Percentiles rank a stretch among this genome's conserved stretches.
Evolutionary conservation across 768 basidiomycete genomes (phyloP).

Genomic region (Tulasnella sp.): DNA sequence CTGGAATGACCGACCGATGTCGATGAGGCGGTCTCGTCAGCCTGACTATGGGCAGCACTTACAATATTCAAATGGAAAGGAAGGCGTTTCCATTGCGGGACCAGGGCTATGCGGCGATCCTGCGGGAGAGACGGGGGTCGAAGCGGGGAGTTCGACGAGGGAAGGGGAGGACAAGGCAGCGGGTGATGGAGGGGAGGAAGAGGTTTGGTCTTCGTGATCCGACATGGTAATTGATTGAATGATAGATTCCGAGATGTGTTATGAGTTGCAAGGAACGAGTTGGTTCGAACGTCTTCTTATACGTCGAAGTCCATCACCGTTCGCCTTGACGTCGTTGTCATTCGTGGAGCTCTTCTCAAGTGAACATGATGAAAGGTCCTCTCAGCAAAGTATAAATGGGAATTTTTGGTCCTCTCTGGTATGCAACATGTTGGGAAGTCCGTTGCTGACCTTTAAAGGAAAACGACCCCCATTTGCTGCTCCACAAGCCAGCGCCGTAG

Average conservation of each 20-base stretch:
- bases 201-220: background rate
- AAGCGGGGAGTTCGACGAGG: background rate
- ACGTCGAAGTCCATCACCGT: background rate
- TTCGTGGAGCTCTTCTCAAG: background rate
- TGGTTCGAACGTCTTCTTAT: background rate
- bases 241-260: too few species aligned
- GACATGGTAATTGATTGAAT: background rate
- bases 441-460: background rate
- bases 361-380: background rate
- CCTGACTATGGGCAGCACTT: background rate
- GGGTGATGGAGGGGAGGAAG: background rate
- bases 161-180: background rate
- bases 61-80: background rate
- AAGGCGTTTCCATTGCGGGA: background rate
- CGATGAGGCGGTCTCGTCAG: background rate
- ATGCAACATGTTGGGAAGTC: background rate
- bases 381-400: background rate
- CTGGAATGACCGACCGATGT: background rate
- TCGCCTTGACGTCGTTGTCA: background rate
- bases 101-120: background rate
- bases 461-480: background rate
- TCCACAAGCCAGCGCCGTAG: background rate
- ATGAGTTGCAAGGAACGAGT: background rate
- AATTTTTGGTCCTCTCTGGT: background rate
- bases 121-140: background rate